Conservation (phyloP, 495 filamentous ascomycete genomes). For the Monascus purpureus region DNA sequence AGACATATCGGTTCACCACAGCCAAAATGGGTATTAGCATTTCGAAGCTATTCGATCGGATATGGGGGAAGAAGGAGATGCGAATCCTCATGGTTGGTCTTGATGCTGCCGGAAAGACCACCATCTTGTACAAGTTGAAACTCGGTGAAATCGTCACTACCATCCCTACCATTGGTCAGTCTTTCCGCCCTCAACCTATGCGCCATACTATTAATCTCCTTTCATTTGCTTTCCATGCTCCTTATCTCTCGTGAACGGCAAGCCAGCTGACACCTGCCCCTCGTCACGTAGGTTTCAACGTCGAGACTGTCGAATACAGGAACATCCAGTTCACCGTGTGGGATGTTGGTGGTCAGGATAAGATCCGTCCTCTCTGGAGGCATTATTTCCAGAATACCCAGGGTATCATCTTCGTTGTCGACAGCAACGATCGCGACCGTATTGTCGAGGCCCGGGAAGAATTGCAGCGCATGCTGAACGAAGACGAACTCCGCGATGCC, state of each 20-base stretch:
- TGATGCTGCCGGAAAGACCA: constrained; percentile 98
- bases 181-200: no score
- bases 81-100: constrained; percentile 99
- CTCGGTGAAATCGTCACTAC: constrained; percentile 99
- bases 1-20: constrained; percentile 20
- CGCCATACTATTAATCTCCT: no score
- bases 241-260: no score
- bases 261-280: no score
- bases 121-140: constrained; percentile 99
- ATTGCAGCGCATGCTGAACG: constrained; percentile 99
- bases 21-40: constrained; percentile 87
- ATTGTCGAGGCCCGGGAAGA: constrained; percentile 97
- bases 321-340: constrained; percentile 99
- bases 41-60: constrained; percentile 83
- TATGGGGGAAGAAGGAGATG: constrained; percentile 99
- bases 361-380: constrained; percentile 98
- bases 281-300: constrained; percentile 92
- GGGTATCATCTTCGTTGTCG: constrained; percentile 99
- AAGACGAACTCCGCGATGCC: constrained; percentile 96
- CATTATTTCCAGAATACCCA: constrained; percentile 99
- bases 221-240: no score
- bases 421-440: constrained; percentile 99
- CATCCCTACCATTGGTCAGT: constrained; percentile 97
- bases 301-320: constrained; percentile 99
- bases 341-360: constrained; percentile 99